phyloP scores from a whole-genome alignment of 148 eudicot genomes.

The Rhododendron williamsianum region DNA sequence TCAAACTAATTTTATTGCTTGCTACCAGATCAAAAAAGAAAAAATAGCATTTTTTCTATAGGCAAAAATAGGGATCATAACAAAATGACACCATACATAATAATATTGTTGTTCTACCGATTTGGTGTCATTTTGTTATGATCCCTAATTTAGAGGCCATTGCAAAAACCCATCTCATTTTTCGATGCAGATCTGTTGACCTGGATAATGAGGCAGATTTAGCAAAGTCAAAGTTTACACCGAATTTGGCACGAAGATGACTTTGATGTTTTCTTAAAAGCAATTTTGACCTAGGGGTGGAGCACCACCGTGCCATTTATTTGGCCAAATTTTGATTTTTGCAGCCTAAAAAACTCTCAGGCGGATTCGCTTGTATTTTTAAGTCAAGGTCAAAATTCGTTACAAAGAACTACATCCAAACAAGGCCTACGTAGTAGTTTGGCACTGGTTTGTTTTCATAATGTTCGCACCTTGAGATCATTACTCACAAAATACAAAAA shows the following conservation, averaged over 20 bases:
- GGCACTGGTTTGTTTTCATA: not conserved
- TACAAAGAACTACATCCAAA: not conserved
- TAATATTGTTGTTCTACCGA: too few species aligned
- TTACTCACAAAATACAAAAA: not conserved
- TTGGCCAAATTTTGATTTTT: not conserved
- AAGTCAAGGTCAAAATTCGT: not conserved
- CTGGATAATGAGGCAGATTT: not conserved
- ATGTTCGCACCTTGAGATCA: not conserved
- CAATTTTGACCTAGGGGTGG: not conserved
- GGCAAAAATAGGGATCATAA: too few species aligned
- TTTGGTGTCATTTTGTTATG: too few species aligned
- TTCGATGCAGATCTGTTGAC: too few species aligned
- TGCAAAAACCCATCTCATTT: not conserved
- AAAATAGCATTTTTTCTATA: too few species aligned
- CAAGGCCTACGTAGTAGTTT: not conserved
- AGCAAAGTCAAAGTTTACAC: too few species aligned
- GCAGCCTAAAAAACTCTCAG: not conserved
- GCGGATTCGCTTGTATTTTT: not conserved
- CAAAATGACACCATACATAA: too few species aligned
- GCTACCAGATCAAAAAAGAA: too few species aligned
- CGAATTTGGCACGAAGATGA: not conserved
- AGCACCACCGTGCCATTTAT: not conserved
- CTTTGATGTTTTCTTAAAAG: too few species aligned
- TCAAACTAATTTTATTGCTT: too few species aligned
- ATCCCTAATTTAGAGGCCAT: not conserved